Conservation (phyloP, 345 rosid species). For the Citrus mangshanensis region DNA sequence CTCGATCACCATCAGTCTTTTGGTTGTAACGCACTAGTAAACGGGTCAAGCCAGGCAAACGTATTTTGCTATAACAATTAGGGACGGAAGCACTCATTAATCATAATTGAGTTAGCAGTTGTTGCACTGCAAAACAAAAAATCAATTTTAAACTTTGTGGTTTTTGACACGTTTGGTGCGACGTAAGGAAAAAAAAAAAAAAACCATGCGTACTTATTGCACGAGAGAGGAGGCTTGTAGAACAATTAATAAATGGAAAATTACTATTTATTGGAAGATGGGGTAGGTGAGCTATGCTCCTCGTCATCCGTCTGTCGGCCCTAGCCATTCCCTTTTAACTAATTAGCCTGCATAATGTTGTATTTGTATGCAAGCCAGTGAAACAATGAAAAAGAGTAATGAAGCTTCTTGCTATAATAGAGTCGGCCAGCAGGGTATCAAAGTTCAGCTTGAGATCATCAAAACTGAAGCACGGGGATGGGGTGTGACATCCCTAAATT, state of each 20-base stretch:
- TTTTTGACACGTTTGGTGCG: not conserved
- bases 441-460: slow-evolving; percentile 69
- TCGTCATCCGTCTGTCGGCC: slow-evolving; percentile 30
- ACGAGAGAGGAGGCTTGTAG: not conserved
- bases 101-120: not conserved
- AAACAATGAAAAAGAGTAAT: no score
- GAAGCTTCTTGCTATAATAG: slow-evolving; percentile 57
- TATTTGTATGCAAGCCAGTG: no score
- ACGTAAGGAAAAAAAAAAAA: not conserved
- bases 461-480: slow-evolving; percentile 79
- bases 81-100: slow-evolving; percentile 24
- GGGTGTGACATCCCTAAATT: slow-evolving; percentile 82
- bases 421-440: slow-evolving; percentile 74
- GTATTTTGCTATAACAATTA: not conserved
- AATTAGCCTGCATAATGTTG: no score
- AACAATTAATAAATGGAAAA: not conserved
- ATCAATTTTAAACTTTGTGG: not conserved
- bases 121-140: not conserved
- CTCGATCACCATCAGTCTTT: not conserved
- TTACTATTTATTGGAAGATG: not conserved
- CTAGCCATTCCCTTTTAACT: not conserved
- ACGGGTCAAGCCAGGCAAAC: no score
- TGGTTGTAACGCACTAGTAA: slow-evolving; percentile 22
- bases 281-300: slow-evolving; percentile 28
- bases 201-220: not conserved